Evolutionary conservation across 1,139 yeast species (phyloP).

Genomic region (Scheffersomyces titani): DNA sequence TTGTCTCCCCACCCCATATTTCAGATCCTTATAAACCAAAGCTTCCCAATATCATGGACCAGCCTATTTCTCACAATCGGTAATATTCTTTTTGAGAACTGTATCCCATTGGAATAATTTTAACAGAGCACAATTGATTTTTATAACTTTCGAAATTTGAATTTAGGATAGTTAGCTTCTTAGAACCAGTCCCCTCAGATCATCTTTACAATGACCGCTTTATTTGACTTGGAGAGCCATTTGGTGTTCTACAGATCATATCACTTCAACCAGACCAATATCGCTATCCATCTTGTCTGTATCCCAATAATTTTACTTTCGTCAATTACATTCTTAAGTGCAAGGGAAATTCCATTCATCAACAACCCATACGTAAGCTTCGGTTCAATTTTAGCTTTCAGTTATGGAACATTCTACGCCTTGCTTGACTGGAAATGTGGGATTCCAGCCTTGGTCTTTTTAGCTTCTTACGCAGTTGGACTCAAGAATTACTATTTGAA

Average conservation of each 20-base stretch:
- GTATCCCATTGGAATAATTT: neutral
- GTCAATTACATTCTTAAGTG: constrained; percentile 43
- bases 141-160: too few relatives aligned
- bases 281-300: constrained; percentile 72
- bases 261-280: constrained; percentile 71
- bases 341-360: constrained; percentile 14
- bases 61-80: neutral
- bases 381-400: constrained; percentile 33
- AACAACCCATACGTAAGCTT: constrained; percentile 39
- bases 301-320: constrained; percentile 76
- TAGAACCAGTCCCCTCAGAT: too few relatives aligned
- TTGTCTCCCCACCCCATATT: neutral
- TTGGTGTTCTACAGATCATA: constrained; percentile 82
- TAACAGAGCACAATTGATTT: too few relatives aligned
- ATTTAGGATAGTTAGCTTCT: too few relatives aligned
- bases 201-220: constrained; percentile 7
- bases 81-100: neutral
- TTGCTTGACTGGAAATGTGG: constrained; percentile 47
- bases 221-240: constrained; percentile 61
- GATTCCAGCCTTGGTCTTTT: constrained; percentile 33
- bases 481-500: constrained; percentile 22
- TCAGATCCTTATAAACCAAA: neutral
- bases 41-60: neutral
- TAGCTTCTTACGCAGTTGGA: constrained; percentile 46
- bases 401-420: constrained; percentile 44